A percentile compares a stretch with the other conserved stretches of the same genome.
These are phyloP conservation scores for Xylariaceae sp. DNA, from an alignment of 2,329 filamentous ascomycete genomes.

Conservation along the genomic window DNA sequence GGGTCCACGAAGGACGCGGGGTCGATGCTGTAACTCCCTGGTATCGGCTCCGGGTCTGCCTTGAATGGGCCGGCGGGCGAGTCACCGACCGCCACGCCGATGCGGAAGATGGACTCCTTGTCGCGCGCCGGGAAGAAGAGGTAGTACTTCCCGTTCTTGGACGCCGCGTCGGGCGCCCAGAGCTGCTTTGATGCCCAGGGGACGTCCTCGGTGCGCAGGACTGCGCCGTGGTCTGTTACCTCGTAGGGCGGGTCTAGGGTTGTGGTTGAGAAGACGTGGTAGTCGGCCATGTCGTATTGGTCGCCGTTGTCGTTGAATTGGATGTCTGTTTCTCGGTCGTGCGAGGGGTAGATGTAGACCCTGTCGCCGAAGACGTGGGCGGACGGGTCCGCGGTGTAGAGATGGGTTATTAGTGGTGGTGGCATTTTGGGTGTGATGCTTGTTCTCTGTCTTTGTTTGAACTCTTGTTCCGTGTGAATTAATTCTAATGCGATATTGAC, in stretches of 20 bases:
- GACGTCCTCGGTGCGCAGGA: conserved; percentile 58
- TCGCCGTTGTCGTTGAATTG: conserved; percentile 78
- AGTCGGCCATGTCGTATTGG: conserved; percentile 81
- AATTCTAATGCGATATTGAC: background rate
- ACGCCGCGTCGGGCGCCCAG: conserved; percentile 74
- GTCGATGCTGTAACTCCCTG: conserved; percentile 71
- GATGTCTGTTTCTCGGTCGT: conserved; percentile 72
- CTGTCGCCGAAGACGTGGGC: conserved; percentile 74
- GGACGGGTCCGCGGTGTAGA: conserved; percentile 77
- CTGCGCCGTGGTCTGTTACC: conserved; percentile 68
- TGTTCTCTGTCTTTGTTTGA: background rate
- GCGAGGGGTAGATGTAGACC: conserved; percentile 76
- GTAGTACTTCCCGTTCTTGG: conserved; percentile 63
- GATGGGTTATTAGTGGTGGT: conserved; percentile 65
- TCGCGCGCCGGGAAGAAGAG: conserved; percentile 75
- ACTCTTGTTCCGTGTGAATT: background rate
- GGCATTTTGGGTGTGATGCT: conserved; percentile 35
- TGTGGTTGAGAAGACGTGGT: conserved; percentile 66
- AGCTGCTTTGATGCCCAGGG: conserved; percentile 77
- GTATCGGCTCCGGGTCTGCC: conserved; percentile 60
- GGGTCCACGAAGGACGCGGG: conserved; percentile 69
- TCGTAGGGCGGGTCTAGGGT: conserved; percentile 50
- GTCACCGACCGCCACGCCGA: conserved; percentile 65
- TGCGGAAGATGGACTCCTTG: conserved; percentile 64
- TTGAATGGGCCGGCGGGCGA: conserved; percentile 66